Base-by-base conservation (phyloP, 1,284 basidiomycete species). In the Boletus semigastroideus region DNA sequence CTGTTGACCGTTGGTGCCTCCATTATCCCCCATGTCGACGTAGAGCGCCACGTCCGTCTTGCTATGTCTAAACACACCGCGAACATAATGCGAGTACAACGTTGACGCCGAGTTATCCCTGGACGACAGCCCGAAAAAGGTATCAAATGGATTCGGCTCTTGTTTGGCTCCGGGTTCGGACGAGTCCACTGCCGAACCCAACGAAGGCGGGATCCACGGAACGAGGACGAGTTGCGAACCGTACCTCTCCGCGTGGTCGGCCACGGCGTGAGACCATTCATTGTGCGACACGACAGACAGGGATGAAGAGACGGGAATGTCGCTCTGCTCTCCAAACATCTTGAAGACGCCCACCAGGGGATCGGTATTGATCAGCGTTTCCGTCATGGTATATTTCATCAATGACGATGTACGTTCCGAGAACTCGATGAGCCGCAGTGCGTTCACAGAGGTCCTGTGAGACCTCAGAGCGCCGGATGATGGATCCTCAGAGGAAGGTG, bases 391-490 rank as follows among this genome's bases (percentile, higher is more conserved):
- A 9, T 91, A 92, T 64, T 87, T 90, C 82, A 98, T 88, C 48
- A 96, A 86, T 0, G 90, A 89, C 2, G 91, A 96, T 1, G 90
- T 90, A 61, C 95, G 90, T 46, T 96, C 92, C 1, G 94, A 92
- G 20, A 98, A 80, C 68, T 97, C 93, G 54, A 96, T 83, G 27
- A 98, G 78, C 27, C 93, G 87, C 13, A 96, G 81, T 0, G 89
- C 91, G 55, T 90, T 82, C 40, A 93, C 64, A 13, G 41, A 70
- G 44, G 19, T 52, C 51, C 52, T 54, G 36, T 53, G 60, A 48
- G 56, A 41, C 39, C 17, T 56, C 20, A 27, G 49, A 33, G 38
- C 52, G 22, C 25, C 54, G 39, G 58, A 53, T 44, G 54, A 46
- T 37, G 56, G n/a, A n/a, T 58, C 54, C 6, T 67, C 62, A 2